Conservation (phyloP, 208 protist species). For the Ichthyophonus hoferi region DNA sequence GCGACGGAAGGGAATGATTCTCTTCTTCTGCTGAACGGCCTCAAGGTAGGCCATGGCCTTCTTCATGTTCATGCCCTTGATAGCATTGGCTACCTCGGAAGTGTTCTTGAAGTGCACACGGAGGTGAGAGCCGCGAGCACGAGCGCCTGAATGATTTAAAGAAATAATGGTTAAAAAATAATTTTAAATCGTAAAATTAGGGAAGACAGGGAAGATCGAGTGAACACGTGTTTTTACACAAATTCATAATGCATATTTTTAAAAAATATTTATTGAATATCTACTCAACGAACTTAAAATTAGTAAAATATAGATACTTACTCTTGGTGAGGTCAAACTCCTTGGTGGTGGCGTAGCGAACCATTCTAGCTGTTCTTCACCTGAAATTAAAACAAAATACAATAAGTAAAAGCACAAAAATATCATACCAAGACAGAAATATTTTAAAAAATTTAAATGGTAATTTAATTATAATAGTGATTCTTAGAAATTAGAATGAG, state of each 20-base stretch:
- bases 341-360: not conserved
- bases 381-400: not conserved
- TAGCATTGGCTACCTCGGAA: slow-evolving; percentile 69
- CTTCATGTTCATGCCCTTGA: slow-evolving; percentile 69
- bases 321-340: not conserved
- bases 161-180: too few relatives aligned
- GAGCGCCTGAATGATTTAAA: slow-evolving; percentile 31
- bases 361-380: not conserved
- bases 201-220: not conserved
- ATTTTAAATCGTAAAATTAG: not conserved
- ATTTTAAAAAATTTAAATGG: too few relatives aligned
- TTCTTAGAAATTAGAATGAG: too few relatives aligned
- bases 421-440: not conserved
- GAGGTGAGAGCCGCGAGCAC: slow-evolving; percentile 66
- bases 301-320: not conserved
- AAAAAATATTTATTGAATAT: not conserved
- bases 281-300: not conserved
- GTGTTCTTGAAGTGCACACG: slow-evolving; percentile 87
- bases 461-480: too few relatives aligned
- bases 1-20: slow-evolving; percentile 75
- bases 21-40: slow-evolving; percentile 73
- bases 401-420: not conserved
- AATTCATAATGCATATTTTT: not conserved
- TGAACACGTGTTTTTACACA: not conserved
- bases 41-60: slow-evolving; percentile 72